Base-by-base conservation (phyloP, 345 rosid genomes). In the Rhodamnia argentea region DNA sequence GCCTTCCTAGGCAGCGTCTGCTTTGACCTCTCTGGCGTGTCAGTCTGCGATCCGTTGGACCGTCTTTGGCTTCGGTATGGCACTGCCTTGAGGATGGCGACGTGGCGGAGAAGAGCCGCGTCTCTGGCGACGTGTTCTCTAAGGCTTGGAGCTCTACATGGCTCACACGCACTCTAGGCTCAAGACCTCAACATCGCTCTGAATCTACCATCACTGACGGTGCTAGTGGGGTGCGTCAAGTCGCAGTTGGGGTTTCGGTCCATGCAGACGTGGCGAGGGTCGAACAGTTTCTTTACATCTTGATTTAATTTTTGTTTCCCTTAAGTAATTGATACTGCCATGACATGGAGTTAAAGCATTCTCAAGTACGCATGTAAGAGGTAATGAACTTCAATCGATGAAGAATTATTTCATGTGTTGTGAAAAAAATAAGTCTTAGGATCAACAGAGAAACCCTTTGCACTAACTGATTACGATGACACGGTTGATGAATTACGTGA, bases 161-260 rank as follows among this genome's bases (percentile, higher is more conserved):
- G 93, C 96, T 22, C 95, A 97, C 84, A 93, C 95, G n/a, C 94
- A 98, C 23, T 95, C 99, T 0, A 97, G 87, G 99, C 97, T 58
- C 99, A 97, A 82, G 98, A 95, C 88, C 95, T 96, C 51, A 92
- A 88, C 85, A 92, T 96, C 58, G 90, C 94, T 44, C 91, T 95
- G 13, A 96, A 93, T 74, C 92, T 95, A 23, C 98, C 98, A 42
- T 97, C 98, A 24, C 83, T 95, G 86, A 93, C 95, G 10, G 94
- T 93, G 13, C 98, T 96, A 14, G 97, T 94, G 87, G 84, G 94
- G 75, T 92, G 99, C 82, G 94, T 96, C 22, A 93, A 94, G 87
- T 98, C 92, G 23, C 95, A 93, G 86, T 92, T 50, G 52, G 52
- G 52, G 52, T 50, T 50, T 50, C 52, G 12, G 52, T 50, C 96